Base-by-base conservation (phyloP, 768 basidiomycete species). In the Mycena albidolilacea region DNA sequence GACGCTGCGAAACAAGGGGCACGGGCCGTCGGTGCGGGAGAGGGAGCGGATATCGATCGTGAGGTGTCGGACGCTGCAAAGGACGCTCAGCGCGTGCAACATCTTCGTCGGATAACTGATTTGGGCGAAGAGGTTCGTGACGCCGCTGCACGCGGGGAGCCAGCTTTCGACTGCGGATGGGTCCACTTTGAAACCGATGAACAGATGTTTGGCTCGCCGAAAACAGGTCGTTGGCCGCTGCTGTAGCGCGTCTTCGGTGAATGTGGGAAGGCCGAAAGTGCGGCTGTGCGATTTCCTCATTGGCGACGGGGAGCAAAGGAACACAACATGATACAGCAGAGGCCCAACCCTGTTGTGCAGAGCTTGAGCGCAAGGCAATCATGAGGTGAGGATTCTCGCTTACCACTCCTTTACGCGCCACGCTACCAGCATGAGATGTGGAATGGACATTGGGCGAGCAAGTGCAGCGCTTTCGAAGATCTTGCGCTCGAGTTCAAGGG, bases 351-450 rank as follows among this genome's bases (percentile, higher is more conserved):
- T 55, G 54, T 10, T 8, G 8, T 21, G 54, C 54, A 21, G 19
- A 23, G n/a, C 7, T 55, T 0, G 7, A 55, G 10, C 10, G 21
- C 54, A 11, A 1, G n/a, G 10, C 10, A 17, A 11, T 7, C 50
- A 52, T 11, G 19, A 55, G 11, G 19, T 21, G 54, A 43, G 54
- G 5, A 21, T 21, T 30, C 30, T 11, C n/a, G 23, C 23, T 8
- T 21, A 55, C 54, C 54, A 55, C 1, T 21, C 23, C 23, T 35
- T 55, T 8, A 55, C 54, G n/a, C 21, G 54, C n/a, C n/a, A 23
- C 21, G 54, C 54, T 23, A 55, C 54, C 54, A 55, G 23, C 54
- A 55, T 55, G 54, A 55, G 54, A 55, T 55, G 11, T 55, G 54
- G 54, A 12, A 55, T 55, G 2, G 54, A 21, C 7, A 21, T 23